Conservation (phyloP, 495 filamentous ascomycete species). For the Lentithecium fluviatile region DNA sequence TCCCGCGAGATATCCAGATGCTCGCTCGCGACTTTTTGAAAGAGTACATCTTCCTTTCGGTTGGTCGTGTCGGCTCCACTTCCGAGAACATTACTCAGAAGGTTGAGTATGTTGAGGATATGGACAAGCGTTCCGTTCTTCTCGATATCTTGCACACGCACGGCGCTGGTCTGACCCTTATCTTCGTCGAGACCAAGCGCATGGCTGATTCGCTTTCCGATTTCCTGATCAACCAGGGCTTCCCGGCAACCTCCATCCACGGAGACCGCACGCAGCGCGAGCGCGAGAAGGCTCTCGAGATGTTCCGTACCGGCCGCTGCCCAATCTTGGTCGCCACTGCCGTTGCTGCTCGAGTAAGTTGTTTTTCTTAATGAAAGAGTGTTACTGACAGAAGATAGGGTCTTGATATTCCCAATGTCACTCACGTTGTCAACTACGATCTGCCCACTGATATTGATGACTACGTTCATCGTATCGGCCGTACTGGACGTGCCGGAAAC, state of each 20-base stretch:
- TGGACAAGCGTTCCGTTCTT: slow-evolving; percentile 95
- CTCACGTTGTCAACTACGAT: slow-evolving; percentile 98
- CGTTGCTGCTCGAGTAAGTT: slow-evolving; percentile 76
- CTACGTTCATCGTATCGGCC: slow-evolving; percentile 98
- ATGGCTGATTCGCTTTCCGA: slow-evolving; percentile 98
- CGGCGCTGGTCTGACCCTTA: slow-evolving; percentile 84
- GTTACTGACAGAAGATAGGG: too few relatives aligned
- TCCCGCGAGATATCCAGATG: slow-evolving; percentile 99
- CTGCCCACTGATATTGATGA: slow-evolving; percentile 98
- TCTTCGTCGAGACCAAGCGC: slow-evolving; percentile 99
- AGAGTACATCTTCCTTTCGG: slow-evolving; percentile 97
- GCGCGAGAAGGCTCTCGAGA: slow-evolving; percentile 94
- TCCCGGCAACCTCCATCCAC: slow-evolving; percentile 96
- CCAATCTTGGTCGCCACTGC: slow-evolving; percentile 96
- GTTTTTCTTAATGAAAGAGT: too few relatives aligned
- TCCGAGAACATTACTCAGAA: slow-evolving; percentile 99
- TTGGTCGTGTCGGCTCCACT: slow-evolving; percentile 98
- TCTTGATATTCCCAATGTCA: slow-evolving; percentile 97
- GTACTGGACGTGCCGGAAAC: slow-evolving; percentile 99
- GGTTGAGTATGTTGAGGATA: slow-evolving; percentile 95
- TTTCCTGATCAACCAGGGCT: slow-evolving; percentile 95
- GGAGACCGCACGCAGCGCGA: slow-evolving; percentile 97
- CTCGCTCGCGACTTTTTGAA: slow-evolving; percentile 96
- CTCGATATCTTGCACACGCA: slow-evolving; percentile 97
- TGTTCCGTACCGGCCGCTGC: slow-evolving; percentile 91